Percentiles rank a stretch among this genome's conserved stretches.
These are phyloP conservation scores for Cladosporium sp. DNA, from an alignment of 2,329 filamentous ascomycete species.

Conservation along the genomic window DNA sequence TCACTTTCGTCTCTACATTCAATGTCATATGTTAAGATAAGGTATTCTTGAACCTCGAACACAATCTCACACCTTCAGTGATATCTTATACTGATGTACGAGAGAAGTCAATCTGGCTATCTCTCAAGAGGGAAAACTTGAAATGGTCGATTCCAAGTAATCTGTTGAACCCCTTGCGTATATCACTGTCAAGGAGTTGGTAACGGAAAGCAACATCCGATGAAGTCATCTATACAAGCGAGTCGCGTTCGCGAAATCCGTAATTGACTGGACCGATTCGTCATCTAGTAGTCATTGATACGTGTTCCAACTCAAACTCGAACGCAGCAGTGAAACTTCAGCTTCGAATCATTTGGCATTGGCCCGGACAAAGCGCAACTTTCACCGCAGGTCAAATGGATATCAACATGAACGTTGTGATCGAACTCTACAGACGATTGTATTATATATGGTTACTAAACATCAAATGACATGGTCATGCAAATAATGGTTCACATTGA, in stretches of 20 bases:
- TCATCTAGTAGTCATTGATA: background rate
- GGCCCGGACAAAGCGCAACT: background rate
- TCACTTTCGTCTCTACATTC: background rate
- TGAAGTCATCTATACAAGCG: background rate
- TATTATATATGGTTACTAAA: background rate
- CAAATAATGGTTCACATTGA: background rate
- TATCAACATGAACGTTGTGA: background rate
- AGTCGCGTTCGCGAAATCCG: background rate
- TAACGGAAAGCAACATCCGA: background rate
- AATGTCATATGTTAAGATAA: no score
- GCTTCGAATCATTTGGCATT: background rate
- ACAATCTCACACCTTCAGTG: no score
- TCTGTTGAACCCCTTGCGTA: no score
- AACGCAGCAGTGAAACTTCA: background rate
- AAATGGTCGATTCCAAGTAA: no score
- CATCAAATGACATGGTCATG: background rate
- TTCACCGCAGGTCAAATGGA: background rate
- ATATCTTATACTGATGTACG: no score
- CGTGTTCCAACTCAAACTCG: background rate
- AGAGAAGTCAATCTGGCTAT: no score
- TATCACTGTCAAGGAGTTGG: no score
- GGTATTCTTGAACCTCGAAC: no score
- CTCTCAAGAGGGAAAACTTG: no score
- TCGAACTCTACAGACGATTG: background rate
- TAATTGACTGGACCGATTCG: background rate